Evolutionary conservation across 2,329 filamentous ascomycete genomes (phyloP).

Genomic region (Monosporascus sp.): DNA sequence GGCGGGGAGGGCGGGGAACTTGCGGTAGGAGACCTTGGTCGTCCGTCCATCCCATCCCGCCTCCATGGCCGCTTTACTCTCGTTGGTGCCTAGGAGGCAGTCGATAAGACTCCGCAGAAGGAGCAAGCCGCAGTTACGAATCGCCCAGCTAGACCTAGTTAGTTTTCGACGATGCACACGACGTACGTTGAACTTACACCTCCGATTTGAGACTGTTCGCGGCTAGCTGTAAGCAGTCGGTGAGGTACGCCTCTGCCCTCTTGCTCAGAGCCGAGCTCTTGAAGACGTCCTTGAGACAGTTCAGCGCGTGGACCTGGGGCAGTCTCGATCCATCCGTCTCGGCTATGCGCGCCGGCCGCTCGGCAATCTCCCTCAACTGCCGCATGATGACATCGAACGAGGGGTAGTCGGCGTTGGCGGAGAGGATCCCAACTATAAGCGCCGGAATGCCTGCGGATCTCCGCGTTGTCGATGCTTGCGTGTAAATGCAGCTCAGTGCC

Average conservation of each 20-base stretch:
- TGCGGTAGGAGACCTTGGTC: conserved; percentile 62
- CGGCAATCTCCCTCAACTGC: conserved; percentile 56
- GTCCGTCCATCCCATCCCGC: conserved; percentile 60
- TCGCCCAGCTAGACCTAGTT: conserved; percentile 64
- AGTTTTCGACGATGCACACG: no score
- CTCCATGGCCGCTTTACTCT: conserved; percentile 60
- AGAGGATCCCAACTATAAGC: conserved; percentile 75
- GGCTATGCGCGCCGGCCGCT: conserved; percentile 44
- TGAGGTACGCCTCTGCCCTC: conserved; percentile 68
- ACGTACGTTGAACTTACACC: conserved; percentile 46
- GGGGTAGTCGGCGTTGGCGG: conserved; percentile 53
- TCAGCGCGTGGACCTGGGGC: conserved; percentile 90
- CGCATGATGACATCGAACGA: conserved; percentile 62
- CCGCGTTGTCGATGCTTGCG: conserved; percentile 76
- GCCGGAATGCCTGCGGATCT: conserved; percentile 89
- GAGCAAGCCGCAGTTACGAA: conserved; percentile 88
- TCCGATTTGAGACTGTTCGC: conserved; percentile 73
- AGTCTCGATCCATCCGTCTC: conserved; percentile 62
- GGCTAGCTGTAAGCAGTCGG: conserved; percentile 71
- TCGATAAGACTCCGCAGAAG: conserved; percentile 83
- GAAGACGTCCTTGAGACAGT: conserved; percentile 89
- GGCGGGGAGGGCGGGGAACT: conserved; percentile 59
- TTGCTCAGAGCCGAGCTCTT: conserved; percentile 72
- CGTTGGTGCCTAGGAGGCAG: conserved; percentile 67
- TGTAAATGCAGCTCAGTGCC: conserved; percentile 64